Conservation (phyloP, 371 early-diverging fungal genomes). For the Mortierella sp. region DNA sequence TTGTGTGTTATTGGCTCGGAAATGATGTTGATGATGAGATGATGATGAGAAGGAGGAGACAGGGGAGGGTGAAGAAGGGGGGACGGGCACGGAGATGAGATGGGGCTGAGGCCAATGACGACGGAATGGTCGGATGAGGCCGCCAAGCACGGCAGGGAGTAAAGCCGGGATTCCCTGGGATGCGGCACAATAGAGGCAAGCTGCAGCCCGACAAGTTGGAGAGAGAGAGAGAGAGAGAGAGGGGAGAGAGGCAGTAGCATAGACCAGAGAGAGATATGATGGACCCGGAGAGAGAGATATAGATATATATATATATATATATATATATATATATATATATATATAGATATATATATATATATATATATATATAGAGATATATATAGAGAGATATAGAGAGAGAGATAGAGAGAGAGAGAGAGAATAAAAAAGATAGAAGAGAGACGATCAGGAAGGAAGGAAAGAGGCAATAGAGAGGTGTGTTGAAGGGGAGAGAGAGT, state of each 20-base stretch:
- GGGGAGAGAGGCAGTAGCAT: no score
- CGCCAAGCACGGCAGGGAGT: not conserved
- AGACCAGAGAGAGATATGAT: no score
- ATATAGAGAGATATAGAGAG: no score
- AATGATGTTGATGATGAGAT: not conserved
- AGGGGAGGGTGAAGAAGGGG: not conserved
- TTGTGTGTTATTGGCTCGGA: not conserved
- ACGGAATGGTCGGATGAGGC: no score
- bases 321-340: no score
- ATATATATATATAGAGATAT: no score
- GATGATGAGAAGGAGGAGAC: not conserved
- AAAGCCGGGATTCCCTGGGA: not conserved
- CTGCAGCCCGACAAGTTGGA: not conserved
- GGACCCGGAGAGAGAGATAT: not conserved
- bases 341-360: no score
- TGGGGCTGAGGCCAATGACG: not conserved
- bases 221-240: slow-evolving; percentile 1
- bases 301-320: no score
- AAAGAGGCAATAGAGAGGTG: not conserved
- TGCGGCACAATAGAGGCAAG: not conserved
- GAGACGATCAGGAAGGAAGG: not conserved
- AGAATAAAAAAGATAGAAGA: no score
- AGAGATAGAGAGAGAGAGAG: no score
- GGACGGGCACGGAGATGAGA: not conserved
- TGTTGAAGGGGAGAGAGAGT: not conserved